Evolutionary conservation across 768 basidiomycete genomes (phyloP), one percentile per base, ranked within the genome.

Genomic region (Lyophyllum semitale): DNA sequence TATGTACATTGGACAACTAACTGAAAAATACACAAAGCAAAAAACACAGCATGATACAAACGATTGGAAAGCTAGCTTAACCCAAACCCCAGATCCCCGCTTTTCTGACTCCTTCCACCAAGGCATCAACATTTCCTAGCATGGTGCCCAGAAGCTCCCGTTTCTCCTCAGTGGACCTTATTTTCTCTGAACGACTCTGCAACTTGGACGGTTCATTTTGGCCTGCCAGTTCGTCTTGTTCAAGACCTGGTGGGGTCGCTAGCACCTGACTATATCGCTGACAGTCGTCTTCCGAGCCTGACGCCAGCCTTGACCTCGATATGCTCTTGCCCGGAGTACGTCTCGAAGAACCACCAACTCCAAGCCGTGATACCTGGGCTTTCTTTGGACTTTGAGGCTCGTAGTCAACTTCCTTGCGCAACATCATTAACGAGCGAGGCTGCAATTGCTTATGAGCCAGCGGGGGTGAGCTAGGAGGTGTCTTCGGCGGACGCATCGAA

Each of bases 81-180:
- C 71, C 84, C 53, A 93, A 68, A 6, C 93, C 92, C 91, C 91
- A 95, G 52, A 95, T 85, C 0, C 93, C 92, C 0, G 91, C 91
- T 70, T 86, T 89, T 57, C 88, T 78, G 30, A 96, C 89, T 0
- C 93, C 88, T 58, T 93, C 91, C 5, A 96, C 91, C 9, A 96
- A 78, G 27, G 90, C 88, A 67, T 95, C 94, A 2, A 96, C 94
- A 67, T 96, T 95, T 3, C 92, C 93, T 41, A 96, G 70, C 84
- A 94, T 87, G 42, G 82, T 86, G 0, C 89, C 88, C 54, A 96
- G 65, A 41, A 91, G 68, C 66, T 85, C 84, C 69, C 88, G 93
- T 75, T 94, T 94, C 73, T 94, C 89, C 55, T 91, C 87, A 40
- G 84, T 92, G 40, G 85, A 88, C 61, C 79, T 78, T 58, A 73